Conservation (phyloP, 805 yeast species). For the Pichia gijzeniarum region DNA sequence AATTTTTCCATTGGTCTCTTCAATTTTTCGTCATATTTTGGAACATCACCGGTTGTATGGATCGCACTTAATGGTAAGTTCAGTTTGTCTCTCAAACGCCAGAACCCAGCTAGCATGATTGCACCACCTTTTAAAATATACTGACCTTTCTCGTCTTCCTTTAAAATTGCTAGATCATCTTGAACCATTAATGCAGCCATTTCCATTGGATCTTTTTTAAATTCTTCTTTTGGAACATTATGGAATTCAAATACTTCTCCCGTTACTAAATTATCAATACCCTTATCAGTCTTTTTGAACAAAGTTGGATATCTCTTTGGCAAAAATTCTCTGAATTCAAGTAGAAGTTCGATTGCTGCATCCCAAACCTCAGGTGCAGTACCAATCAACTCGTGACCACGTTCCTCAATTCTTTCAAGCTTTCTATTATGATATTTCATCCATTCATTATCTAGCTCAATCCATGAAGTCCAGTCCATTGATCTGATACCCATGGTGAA, state of each 20-base stretch:
- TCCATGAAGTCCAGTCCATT: constrained; percentile 59
- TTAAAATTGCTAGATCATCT: constrained; percentile 64
- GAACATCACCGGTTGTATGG: constrained; percentile 64
- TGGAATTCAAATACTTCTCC: constrained; percentile 42
- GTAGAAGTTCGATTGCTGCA: constrained; percentile 51
- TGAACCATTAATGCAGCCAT: constrained; percentile 54
- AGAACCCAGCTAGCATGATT: constrained; percentile 60
- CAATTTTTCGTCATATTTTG: constrained; percentile 53
- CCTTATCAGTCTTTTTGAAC: constrained; percentile 39
- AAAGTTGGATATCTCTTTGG: constrained; percentile 54
- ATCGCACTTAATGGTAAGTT: constrained; percentile 49
- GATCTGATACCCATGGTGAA: constrained; percentile 65
- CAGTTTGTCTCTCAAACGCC: constrained; percentile 59
- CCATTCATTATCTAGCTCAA: constrained; percentile 66
- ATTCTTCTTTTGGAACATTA: constrained; percentile 25
- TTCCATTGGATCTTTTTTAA: constrained; percentile 48
- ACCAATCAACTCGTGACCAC: constrained; percentile 43
- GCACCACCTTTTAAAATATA: constrained; percentile 56
- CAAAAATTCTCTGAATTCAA: constrained; percentile 45
- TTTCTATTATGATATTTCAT: constrained; percentile 46
- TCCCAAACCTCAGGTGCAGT: constrained; percentile 44
- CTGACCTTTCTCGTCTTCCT: constrained; percentile 52
- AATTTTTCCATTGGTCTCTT: constrained; percentile 61
- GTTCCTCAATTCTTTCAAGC: constrained; percentile 39
- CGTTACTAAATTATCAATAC: constrained; percentile 46